Evolutionary conservation across 2,329 filamentous ascomycete species (phyloP).

Genomic region (Alternaria solani): DNA sequence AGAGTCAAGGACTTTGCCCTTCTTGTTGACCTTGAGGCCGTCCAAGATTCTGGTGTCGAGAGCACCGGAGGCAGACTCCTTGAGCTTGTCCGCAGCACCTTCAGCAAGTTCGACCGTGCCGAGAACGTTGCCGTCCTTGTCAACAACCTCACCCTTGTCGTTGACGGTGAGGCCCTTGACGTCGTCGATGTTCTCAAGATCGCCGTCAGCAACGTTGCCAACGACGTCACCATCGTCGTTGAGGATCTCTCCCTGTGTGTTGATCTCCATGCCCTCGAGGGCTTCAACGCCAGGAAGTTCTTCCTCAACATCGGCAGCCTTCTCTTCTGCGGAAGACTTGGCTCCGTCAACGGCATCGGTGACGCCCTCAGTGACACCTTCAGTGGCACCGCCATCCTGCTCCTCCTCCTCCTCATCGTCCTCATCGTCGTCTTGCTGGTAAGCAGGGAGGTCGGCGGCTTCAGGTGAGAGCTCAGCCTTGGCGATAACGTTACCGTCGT

Average conservation of each 20-base stretch:
- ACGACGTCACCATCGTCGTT: slow-evolving; percentile 60
- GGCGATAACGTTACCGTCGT: slow-evolving; percentile 62
- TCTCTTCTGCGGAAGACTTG: slow-evolving; percentile 47
- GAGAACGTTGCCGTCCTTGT: slow-evolving; percentile 60
- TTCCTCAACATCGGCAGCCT: slow-evolving; percentile 54
- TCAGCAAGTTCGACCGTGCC: slow-evolving; percentile 61
- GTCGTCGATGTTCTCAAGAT: slow-evolving; percentile 52
- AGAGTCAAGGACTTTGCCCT: slow-evolving; percentile 61
- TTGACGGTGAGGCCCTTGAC: slow-evolving; percentile 60
- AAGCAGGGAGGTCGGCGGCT: slow-evolving; percentile 50
- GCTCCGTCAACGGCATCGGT: slow-evolving; percentile 31
- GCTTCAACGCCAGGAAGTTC: slow-evolving; percentile 62
- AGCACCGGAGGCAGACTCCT: slow-evolving; percentile 50
- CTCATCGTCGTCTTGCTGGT: slow-evolving; percentile 28
- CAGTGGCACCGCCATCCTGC: slow-evolving; percentile 34
- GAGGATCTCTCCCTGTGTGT: slow-evolving; percentile 59
- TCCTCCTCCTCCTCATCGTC: slow-evolving; percentile 44
- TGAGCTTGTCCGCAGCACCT: slow-evolving; percentile 58
- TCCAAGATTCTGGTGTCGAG: slow-evolving; percentile 60
- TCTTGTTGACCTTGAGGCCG: slow-evolving; percentile 66
- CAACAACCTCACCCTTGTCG: slow-evolving; percentile 60
- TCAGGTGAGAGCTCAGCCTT: slow-evolving; percentile 61
- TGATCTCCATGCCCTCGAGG: slow-evolving; percentile 60
- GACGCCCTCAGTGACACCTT: slow-evolving; percentile 35
- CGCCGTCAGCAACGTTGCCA: slow-evolving; percentile 57